A percentile compares a stretch with the other conserved stretches of the same genome.
Evolutionary conservation across 345 rosid genomes (phyloP).

Genomic region (Salix viminalis): DNA sequence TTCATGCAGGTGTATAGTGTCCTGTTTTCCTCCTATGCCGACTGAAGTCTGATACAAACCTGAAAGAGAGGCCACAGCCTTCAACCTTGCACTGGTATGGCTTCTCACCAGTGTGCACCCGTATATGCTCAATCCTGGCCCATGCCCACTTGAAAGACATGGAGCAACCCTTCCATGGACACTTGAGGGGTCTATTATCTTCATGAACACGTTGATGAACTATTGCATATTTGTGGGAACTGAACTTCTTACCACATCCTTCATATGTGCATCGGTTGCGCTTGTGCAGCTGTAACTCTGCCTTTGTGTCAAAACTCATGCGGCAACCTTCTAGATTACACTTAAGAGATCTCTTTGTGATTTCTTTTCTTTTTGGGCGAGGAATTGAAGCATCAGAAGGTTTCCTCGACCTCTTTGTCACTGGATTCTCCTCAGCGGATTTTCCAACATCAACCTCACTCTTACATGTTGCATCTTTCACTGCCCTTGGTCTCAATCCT

Average conservation of each 20-base stretch:
- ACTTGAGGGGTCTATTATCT: conserved; percentile 76
- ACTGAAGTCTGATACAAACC: conserved; percentile 92
- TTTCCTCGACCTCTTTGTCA: conserved; percentile 38
- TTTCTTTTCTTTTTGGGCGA: conserved; percentile 29
- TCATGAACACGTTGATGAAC: conserved; percentile 90
- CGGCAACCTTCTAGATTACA: conserved; percentile 82
- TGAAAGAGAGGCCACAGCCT: conserved; percentile 77
- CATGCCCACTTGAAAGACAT: conserved; percentile 98
- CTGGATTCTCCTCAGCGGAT: conserved; percentile 30
- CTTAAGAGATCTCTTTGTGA: conserved; percentile 32
- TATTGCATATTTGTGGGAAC: conserved; percentile 73
- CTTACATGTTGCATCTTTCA: conserved; percentile 31
- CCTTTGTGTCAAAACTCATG: conserved; percentile 74
- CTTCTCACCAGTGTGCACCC: conserved; percentile 90
- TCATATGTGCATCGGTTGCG: conserved; percentile 70
- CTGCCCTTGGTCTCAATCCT: conserved; percentile 82
- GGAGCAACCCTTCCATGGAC: conserved; percentile 88
- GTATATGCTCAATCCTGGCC: conserved; percentile 97
- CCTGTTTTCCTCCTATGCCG: conserved; percentile 91
- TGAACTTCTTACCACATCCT: conserved; percentile 78
- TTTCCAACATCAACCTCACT: conserved; percentile 19
- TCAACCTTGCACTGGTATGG: conserved; percentile 82
- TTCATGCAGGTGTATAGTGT: conserved; percentile 49
- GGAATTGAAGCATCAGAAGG: conserved; percentile 24
- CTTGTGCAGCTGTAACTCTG: conserved; percentile 60